Evolutionary conservation across 1,284 basidiomycete species (phyloP).

Genomic region (Pseudozyma thailandica): DNA sequence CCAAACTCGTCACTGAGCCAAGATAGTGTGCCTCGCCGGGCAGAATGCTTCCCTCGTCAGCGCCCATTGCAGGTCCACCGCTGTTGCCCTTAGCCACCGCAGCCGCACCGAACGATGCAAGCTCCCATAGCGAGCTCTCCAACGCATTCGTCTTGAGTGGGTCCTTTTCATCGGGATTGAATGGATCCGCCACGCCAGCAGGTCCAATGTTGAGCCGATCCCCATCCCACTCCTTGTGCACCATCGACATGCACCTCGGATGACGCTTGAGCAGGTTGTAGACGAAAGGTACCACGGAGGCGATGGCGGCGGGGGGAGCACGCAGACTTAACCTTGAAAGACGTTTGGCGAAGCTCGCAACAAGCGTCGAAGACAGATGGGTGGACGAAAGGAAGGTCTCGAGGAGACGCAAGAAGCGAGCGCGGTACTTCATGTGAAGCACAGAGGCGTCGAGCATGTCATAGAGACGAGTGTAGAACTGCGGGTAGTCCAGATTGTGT

Average conservation of each 20-base stretch:
- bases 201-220: slow-evolving; percentile 61
- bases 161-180: slow-evolving; percentile 76
- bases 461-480: slow-evolving; percentile 94
- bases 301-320: slow-evolving; percentile 88
- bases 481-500: slow-evolving; percentile 95
- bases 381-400: slow-evolving; percentile 91
- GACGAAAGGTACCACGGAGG: slow-evolving; percentile 89
- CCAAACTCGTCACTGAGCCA: slow-evolving; percentile 81
- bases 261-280: slow-evolving; percentile 95
- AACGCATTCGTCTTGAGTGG: slow-evolving; percentile 83
- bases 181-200: slow-evolving; percentile 70
- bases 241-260: slow-evolving; percentile 89
- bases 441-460: slow-evolving; percentile 79
- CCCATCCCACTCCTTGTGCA: slow-evolving; percentile 73
- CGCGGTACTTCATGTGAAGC: slow-evolving; percentile 89
- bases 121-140: slow-evolving; percentile 90
- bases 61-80: slow-evolving; percentile 22
- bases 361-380: slow-evolving; percentile 86
- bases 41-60: slow-evolving; percentile 20
- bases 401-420: slow-evolving; percentile 91
- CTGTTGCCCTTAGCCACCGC: slow-evolving; percentile 23
- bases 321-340: slow-evolving; percentile 83
- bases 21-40: slow-evolving; percentile 79
- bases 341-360: slow-evolving; percentile 94
- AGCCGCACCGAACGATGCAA: slow-evolving; percentile 75